These are phyloP conservation scores for Sugiyamaella qingdaonensis DNA, from an alignment of 805 yeast genomes.

Conservation along the genomic window DNA sequence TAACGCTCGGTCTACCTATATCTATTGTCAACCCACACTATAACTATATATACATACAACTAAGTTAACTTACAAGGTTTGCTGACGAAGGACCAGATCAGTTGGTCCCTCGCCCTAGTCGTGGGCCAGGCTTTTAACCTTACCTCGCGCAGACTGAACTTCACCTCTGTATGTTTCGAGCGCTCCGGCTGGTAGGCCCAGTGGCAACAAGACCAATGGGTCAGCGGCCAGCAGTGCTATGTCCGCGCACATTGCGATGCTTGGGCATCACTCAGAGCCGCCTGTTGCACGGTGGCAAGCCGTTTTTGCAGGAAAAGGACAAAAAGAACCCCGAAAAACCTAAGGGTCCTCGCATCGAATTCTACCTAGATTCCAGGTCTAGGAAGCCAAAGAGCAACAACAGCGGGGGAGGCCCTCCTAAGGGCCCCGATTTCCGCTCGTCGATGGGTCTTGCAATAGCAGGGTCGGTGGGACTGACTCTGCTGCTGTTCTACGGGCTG, in stretches of 20 bases:
- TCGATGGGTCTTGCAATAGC: slow-evolving; percentile 6
- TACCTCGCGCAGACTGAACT: background rate
- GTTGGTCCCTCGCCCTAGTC: no score
- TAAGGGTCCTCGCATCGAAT: background rate
- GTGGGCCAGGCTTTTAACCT: background rate
- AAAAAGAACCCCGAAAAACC: background rate
- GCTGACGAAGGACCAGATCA: no score
- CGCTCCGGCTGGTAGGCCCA: background rate
- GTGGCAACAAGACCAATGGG: background rate
- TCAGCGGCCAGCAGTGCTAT: background rate
- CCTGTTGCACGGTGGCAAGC: background rate
- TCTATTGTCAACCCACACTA: no score
- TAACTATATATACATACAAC: no score
- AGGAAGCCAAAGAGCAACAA: background rate
- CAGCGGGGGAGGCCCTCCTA: background rate
- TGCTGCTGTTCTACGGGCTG: slow-evolving; percentile 7
- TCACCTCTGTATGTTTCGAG: background rate
- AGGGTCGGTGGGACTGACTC: slow-evolving; percentile 9
- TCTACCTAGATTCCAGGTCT: background rate
- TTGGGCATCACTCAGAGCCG: background rate
- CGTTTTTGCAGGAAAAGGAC: background rate
- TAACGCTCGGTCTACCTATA: no score
- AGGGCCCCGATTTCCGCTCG: slow-evolving; percentile 9
- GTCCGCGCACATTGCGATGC: background rate
- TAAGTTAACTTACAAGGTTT: no score